Base-by-base conservation (phyloP, 306 rosid genomes). In the Lathyrus tuberosus region DNA sequence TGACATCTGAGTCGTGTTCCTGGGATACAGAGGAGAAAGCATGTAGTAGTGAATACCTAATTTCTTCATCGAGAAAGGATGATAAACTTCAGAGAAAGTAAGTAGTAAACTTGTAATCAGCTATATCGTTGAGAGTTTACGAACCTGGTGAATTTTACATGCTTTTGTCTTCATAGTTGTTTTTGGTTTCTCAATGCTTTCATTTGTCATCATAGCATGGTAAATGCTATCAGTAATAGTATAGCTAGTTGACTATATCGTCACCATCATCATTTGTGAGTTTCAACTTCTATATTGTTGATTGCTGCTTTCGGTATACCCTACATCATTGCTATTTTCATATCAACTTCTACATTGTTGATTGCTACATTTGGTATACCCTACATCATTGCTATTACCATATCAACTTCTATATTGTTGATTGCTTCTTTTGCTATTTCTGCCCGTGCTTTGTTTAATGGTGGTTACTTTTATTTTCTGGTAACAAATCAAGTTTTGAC, bases 1-100 rank as follows among this genome's bases (percentile, higher is more conserved):
- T 79, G 71, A 78, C 96, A 46, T 87, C 97, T 26, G 97, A 89
- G 73, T 89, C 96, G 67, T 67, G 84, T 65, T 91, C 97, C 6
- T 84, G 83, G 88, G 88, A 74, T 69, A 87, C 91, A 43, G 93
- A 86, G 54, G 96, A 89, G 78, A 91, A 76, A 76, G 86, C 85
- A 76, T 85, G 85, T 56, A 84, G 74, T 31, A 72, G 96, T 74
- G 97, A 89, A 77, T 85, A 91, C 75, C 90, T 85, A 83, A 79
- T 77, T 81, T 82, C 88, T 51, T 84, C 90, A 33, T 13, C 70
- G 69, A 54, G 61, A 72, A 84, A 83, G 75, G 82, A 84, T 67
- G 76, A 78, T 41, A 75, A 77, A 53, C 78, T 71, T 80, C 76
- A 78, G 43, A 82, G 78, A 64, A 83, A 96, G 97, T 86, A 76